Percentiles rank a stretch among this genome's conserved stretches.
These are phyloP conservation scores for Amaranthus hypochondriacus DNA, from an alignment of 148 eudicot species.

Conservation along the genomic window DNA sequence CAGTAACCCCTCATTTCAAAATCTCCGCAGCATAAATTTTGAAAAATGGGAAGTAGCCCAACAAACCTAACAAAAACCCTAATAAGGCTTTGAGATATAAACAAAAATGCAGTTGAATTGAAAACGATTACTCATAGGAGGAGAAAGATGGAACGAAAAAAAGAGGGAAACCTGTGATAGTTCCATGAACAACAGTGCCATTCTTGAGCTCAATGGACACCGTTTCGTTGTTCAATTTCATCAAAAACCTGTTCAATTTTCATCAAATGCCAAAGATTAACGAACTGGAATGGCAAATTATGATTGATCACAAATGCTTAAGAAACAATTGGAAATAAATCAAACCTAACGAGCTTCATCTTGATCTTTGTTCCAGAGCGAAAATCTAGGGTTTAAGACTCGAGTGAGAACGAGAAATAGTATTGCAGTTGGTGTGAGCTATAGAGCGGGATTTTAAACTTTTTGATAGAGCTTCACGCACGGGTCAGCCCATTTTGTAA, in stretches of 20 bases:
- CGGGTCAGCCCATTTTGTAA: too few relatives aligned
- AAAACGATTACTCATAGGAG: background rate
- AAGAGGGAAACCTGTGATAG: constrained; percentile 42
- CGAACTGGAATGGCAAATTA: background rate
- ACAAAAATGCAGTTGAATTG: too few relatives aligned
- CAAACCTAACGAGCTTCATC: constrained; percentile 63
- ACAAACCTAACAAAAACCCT: too few relatives aligned
- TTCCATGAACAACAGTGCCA: constrained; percentile 62
- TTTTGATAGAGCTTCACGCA: too few relatives aligned
- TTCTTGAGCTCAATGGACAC: constrained; percentile 71
- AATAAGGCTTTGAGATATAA: too few relatives aligned
- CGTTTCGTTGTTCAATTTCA: constrained; percentile 74
- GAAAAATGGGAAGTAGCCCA: too few relatives aligned
- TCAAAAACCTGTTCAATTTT: constrained; percentile 47
- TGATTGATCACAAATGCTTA: background rate
- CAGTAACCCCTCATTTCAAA: too few relatives aligned
- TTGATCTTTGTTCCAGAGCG: background rate
- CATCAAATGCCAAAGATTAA: background rate
- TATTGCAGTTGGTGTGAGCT: too few relatives aligned
- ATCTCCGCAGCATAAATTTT: too few relatives aligned
- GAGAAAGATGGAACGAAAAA: constrained; percentile 4
- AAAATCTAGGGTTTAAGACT: too few relatives aligned
- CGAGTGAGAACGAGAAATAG: too few relatives aligned
- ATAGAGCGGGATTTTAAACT: too few relatives aligned
- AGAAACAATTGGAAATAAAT: background rate